Percentiles rank a stretch among this genome's conserved stretches.
phyloP scores from a whole-genome alignment of 2,329 filamentous ascomycete species.

The Blastomyces silverae region DNA sequence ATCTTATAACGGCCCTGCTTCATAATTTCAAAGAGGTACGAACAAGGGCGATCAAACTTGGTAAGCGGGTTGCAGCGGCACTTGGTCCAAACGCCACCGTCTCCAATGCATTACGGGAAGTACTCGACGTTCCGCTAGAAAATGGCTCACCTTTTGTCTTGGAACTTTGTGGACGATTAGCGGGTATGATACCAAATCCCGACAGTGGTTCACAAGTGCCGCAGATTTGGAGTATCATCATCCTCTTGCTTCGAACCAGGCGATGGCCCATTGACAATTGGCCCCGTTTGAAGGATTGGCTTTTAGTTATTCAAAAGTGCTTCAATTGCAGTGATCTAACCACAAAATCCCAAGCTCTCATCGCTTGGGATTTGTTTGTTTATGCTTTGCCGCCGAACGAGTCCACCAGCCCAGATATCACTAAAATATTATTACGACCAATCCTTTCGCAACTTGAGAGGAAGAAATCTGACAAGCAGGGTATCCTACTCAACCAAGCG shows the following conservation, averaged over 20 bases:
- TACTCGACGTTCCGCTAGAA: conserved; percentile 46
- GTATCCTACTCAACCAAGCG: conserved; percentile 46
- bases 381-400: conserved; percentile 64
- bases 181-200: conserved; percentile 56
- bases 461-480: conserved; percentile 49
- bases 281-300: conserved; percentile 66
- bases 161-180: conserved; percentile 61
- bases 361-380: conserved; percentile 79
- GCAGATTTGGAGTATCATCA: conserved; percentile 79
- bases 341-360: conserved; percentile 68
- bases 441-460: conserved; percentile 62
- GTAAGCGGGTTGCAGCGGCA: conserved; percentile 60
- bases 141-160: conserved; percentile 59
- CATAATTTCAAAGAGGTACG: conserved; percentile 72
- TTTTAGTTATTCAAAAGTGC: conserved; percentile 70
- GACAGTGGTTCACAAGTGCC: conserved; percentile 62
- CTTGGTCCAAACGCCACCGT: conserved; percentile 64
- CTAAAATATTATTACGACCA: conserved; percentile 61
- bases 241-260: conserved; percentile 64
- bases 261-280: conserved; percentile 57
- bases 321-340: conserved; percentile 70
- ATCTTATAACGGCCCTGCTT: conserved; percentile 75
- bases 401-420: conserved; percentile 48
- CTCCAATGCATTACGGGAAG: conserved; percentile 54
- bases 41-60: conserved; percentile 64